Conservation (phyloP, 163 green algal genomes). For the Scenedesmus sp. region DNA sequence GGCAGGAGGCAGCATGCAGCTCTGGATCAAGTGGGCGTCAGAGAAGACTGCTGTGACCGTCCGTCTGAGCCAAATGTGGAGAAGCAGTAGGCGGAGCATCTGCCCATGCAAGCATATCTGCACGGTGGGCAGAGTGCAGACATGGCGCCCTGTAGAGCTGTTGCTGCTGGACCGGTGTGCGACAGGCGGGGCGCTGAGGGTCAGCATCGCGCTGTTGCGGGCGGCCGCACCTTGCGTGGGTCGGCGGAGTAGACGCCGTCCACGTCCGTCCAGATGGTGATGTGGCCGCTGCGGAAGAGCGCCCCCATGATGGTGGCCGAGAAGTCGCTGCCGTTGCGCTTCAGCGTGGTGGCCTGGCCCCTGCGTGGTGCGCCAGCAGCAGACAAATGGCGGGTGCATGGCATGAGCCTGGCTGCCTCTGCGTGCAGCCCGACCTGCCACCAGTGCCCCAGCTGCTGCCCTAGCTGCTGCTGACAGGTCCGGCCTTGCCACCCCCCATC, state of each 20-base stretch:
- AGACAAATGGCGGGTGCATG: neutral
- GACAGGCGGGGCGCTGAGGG: neutral
- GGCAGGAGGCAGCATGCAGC: neutral
- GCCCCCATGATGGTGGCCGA: slow-evolving; percentile 95
- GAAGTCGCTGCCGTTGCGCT: slow-evolving; percentile 97
- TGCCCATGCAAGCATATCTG: neutral
- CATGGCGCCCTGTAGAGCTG: no score
- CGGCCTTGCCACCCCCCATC: neutral
- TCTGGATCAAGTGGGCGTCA: no score
- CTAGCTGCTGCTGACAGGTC: slow-evolving; percentile 1
- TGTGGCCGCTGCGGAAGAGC: slow-evolving; percentile 83
- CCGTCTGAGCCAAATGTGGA: no score
- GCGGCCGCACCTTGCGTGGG: slow-evolving; percentile 86
- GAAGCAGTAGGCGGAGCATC: neutral
- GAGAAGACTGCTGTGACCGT: no score
- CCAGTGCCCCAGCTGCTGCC: neutral
- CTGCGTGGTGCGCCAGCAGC: neutral
- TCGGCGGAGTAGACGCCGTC: slow-evolving; percentile 97
- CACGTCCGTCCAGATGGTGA: slow-evolving; percentile 99
- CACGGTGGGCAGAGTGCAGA: no score
- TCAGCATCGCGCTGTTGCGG: neutral
- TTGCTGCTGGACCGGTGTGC: neutral
- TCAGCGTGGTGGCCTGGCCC: slow-evolving; percentile 91
- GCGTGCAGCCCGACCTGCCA: neutral
- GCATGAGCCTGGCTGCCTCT: neutral